Evolutionary conservation across 2,329 filamentous ascomycete species (phyloP).

Genomic region (Bipolaris victoriae): DNA sequence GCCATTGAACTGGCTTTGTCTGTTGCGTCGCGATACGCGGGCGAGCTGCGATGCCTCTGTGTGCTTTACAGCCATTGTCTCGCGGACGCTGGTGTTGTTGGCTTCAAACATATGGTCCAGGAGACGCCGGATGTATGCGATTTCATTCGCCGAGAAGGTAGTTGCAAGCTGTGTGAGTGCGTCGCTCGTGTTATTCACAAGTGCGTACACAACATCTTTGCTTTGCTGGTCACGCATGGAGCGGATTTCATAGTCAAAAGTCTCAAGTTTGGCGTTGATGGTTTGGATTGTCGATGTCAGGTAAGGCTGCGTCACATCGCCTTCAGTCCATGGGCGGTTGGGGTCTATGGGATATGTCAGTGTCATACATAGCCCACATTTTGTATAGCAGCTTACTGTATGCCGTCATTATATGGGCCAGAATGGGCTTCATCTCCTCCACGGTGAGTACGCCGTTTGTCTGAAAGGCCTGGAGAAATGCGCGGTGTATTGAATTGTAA

Average conservation of each 20-base stretch:
- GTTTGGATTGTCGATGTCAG: constrained; percentile 72
- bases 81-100: constrained; percentile 78
- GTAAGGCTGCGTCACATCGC: constrained; percentile 71
- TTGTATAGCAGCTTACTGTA: constrained; percentile 49
- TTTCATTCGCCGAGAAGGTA: constrained; percentile 78
- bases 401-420: constrained; percentile 75
- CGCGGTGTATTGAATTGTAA: constrained; percentile 70
- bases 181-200: constrained; percentile 90
- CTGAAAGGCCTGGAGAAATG: constrained; percentile 89
- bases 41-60: constrained; percentile 78
- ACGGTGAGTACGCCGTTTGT: constrained; percentile 78
- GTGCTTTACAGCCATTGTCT: constrained; percentile 80
- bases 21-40: constrained; percentile 48
- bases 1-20: constrained; percentile 37
- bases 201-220: constrained; percentile 73
- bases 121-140: constrained; percentile 85
- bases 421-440: constrained; percentile 71
- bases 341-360: constrained; percentile 35
- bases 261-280: constrained; percentile 74
- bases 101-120: constrained; percentile 92
- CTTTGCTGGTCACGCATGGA: constrained; percentile 71
- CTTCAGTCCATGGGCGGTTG: constrained; percentile 56
- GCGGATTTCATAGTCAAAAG: constrained; percentile 88
- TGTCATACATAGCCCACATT: not conserved
- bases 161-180: constrained; percentile 86